These are phyloP conservation scores for Calonectria leucothoes DNA, from an alignment of 2,329 filamentous ascomycete species.

Conservation along the genomic window DNA sequence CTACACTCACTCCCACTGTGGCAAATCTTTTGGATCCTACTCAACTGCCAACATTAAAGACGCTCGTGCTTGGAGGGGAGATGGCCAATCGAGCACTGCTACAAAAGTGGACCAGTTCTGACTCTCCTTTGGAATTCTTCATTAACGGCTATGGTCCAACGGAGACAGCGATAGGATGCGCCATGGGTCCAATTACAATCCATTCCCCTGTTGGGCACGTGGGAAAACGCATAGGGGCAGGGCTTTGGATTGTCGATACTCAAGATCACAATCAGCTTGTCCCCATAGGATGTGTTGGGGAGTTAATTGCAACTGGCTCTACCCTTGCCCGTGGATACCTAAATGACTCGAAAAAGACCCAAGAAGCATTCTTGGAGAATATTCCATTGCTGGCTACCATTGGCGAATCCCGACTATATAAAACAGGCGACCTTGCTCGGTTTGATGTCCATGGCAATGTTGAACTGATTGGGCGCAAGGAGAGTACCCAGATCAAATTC, in stretches of 20 bases:
- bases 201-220: not conserved
- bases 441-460: not conserved
- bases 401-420: not conserved
- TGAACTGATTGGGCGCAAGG: not conserved
- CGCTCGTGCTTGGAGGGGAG: not conserved
- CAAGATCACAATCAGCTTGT: not conserved
- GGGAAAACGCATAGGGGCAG: not conserved
- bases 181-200: not conserved
- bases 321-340: not conserved
- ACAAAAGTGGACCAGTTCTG: not conserved
- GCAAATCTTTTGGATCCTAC: not conserved
- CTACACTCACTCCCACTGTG: not conserved
- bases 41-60: not conserved
- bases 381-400: not conserved
- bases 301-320: not conserved
- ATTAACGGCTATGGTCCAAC: not conserved
- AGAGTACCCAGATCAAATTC: not conserved
- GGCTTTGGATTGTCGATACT: not conserved
- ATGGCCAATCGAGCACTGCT: not conserved
- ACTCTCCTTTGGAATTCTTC: not conserved
- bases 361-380: not conserved
- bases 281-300: not conserved
- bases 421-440: not conserved
- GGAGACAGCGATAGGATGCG: not conserved
- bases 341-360: not conserved